Base-by-base conservation (phyloP, 331 rosid species). In the Spiraea crenata region DNA sequence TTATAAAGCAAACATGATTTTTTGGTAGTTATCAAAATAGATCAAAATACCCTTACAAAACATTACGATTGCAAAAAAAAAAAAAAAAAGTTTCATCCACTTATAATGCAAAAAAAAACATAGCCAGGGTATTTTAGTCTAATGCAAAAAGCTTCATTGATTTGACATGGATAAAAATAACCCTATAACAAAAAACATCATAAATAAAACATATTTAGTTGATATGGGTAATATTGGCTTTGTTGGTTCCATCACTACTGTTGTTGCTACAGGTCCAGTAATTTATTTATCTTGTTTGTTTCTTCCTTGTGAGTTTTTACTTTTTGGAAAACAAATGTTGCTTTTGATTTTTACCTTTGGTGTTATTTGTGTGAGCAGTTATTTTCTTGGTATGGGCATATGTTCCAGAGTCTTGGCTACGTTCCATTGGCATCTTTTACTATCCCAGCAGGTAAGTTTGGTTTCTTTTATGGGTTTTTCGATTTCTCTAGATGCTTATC, bases 381-480 rank as follows among this genome's bases (percentile, higher is more conserved):
- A 74, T 90, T 55, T 88, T 86, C 91, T 83, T 92, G 77, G 82
- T 85, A 50, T 90, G 98, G 96, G 98, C 98, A 25, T 90, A 93
- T 77, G 87, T 84, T 82, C 98, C 98, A 9, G 95, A 91, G 73
- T 80, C 87, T 31, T 93, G 91, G 92, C 84, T 93, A 17, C 99
- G 86, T 68, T 85, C 86, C 63, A 51, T 87, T 60, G 97, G 96
- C 76, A 83, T 93, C 77, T 85, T 76, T 81, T 91, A 93, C 85
- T 87, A 86, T 47, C 97, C 97, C 50, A 93, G 90, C 89, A 91
- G 96, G 97, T 90, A 65, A 66, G 86, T 39, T 66, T 63, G 9
- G 34, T 20, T 61, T 64, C 51, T 46, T 47, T 11, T 34, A 62
- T 31, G 61, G n/a, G 44, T n/a, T 63, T 65, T 71, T 70, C 46